Conservation (phyloP, 176 grass and related monocot species). For the Oryza australiensis region DNA sequence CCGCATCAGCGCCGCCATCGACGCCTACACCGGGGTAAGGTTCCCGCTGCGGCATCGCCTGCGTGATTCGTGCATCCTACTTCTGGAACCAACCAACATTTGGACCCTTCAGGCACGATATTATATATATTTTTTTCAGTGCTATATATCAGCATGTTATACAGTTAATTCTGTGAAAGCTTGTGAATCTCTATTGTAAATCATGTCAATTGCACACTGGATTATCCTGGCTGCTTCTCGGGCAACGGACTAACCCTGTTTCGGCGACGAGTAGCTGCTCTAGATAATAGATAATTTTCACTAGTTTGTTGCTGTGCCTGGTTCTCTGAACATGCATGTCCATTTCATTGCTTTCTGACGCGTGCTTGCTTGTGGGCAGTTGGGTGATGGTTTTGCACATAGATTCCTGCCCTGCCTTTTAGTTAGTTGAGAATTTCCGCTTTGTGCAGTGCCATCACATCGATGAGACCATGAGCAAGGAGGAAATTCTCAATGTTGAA, state of each 20-base stretch:
- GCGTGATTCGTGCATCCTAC: background rate
- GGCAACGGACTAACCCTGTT: too few species aligned
- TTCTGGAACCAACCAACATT: background rate
- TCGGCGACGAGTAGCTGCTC: too few species aligned
- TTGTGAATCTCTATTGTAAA: background rate
- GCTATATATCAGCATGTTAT: background rate
- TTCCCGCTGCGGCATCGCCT: too few species aligned
- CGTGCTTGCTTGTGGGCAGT: constrained; percentile 17
- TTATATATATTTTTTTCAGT: background rate
- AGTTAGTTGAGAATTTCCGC: background rate
- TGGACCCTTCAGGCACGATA: background rate
- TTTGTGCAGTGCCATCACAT: background rate
- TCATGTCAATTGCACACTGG: background rate
- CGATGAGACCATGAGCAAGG: background rate
- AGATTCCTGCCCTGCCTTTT: constrained; percentile 1
- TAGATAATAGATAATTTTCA: background rate
- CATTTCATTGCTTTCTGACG: background rate
- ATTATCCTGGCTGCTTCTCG: background rate
- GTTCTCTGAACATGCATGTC: background rate
- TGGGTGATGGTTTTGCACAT: constrained; percentile 1
- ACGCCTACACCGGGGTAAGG: constrained; percentile 81
- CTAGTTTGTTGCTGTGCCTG: background rate
- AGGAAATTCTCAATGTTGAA: background rate
- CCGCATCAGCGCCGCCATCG: constrained; percentile 86
- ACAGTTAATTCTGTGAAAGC: background rate